Evolutionary conservation across 2,329 filamentous ascomycete species (phyloP).

Genomic region (Cladobotryum mycophilum): DNA sequence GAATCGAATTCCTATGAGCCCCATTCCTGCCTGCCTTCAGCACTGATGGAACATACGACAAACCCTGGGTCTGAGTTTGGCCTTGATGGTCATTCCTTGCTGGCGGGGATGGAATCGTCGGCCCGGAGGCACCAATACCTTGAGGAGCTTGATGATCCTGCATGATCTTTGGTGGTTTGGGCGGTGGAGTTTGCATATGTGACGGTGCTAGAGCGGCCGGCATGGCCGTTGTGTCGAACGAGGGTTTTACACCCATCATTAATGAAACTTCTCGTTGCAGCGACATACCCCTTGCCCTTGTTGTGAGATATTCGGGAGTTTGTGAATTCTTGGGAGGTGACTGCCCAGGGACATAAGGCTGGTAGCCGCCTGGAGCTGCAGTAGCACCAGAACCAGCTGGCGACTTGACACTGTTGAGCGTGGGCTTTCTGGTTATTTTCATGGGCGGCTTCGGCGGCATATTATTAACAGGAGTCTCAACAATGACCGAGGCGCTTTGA

Average conservation of each 20-base stretch:
- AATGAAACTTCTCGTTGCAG: slow-evolving; percentile 22
- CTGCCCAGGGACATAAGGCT: slow-evolving; percentile 13
- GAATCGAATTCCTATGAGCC: neutral
- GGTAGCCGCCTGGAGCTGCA: slow-evolving; percentile 7
- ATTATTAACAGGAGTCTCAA: no score
- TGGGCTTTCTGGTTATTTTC: slow-evolving; percentile 16
- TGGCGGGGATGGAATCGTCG: no score
- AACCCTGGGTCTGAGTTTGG: neutral
- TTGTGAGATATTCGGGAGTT: neutral
- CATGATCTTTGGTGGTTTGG: no score
- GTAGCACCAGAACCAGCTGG: neutral
- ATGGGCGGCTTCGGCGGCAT: neutral
- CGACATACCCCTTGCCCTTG: slow-evolving; percentile 13
- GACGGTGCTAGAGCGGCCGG: no score
- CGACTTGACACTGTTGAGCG: neutral
- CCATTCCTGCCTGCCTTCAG: slow-evolving; percentile 10
- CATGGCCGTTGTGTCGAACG: neutral
- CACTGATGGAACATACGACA: slow-evolving; percentile 9
- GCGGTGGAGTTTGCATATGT: no score
- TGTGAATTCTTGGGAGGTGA: neutral
- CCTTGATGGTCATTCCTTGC: no score
- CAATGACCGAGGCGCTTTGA: neutral
- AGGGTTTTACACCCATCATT: slow-evolving; percentile 14
- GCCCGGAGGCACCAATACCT: no score
- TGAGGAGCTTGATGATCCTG: no score